Evolutionary conservation across 2,329 filamentous ascomycete genomes (phyloP).

Genomic region (Monosporascus sp.): DNA sequence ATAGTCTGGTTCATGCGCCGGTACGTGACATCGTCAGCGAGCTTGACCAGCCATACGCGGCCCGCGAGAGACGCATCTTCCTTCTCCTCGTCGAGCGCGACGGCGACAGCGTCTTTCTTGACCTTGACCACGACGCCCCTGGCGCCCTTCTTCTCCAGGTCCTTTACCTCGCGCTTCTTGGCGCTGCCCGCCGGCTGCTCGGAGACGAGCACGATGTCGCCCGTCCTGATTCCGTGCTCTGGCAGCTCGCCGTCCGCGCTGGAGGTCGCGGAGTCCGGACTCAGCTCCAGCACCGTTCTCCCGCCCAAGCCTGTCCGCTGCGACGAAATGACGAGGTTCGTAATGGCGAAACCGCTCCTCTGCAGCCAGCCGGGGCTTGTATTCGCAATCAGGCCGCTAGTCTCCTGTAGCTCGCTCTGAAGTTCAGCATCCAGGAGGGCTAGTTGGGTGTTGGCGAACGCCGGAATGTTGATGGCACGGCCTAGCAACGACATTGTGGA

Average conservation of each 20-base stretch:
- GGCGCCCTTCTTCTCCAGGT: constrained; percentile 62
- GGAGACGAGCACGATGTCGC: constrained; percentile 71
- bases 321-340: constrained; percentile 67
- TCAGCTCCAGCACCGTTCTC: constrained; percentile 81
- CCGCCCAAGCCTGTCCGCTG: constrained; percentile 87
- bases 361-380: constrained; percentile 66
- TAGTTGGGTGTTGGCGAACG: constrained; percentile 68
- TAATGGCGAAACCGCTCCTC: constrained; percentile 72
- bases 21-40: constrained; percentile 65
- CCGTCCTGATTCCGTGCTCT: constrained; percentile 69
- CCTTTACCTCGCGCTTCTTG: constrained; percentile 67
- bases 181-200: constrained; percentile 70
- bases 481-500: constrained; percentile 31
- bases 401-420: constrained; percentile 66
- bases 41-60: constrained; percentile 59
- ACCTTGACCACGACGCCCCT: constrained; percentile 67
- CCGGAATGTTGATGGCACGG: constrained; percentile 53
- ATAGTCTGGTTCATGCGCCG: constrained; percentile 60
- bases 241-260: constrained; percentile 48
- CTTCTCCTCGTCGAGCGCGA: constrained; percentile 65
- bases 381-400: constrained; percentile 58
- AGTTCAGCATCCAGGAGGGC: constrained; percentile 66
- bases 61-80: constrained; percentile 40
- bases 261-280: constrained; percentile 62
- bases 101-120: constrained; percentile 51